A percentile compares a stretch with the other conserved stretches of the same genome.
Evolutionary conservation across 352 stramenopile species (phyloP).

Genomic region (Phytophthora citrophthora): DNA sequence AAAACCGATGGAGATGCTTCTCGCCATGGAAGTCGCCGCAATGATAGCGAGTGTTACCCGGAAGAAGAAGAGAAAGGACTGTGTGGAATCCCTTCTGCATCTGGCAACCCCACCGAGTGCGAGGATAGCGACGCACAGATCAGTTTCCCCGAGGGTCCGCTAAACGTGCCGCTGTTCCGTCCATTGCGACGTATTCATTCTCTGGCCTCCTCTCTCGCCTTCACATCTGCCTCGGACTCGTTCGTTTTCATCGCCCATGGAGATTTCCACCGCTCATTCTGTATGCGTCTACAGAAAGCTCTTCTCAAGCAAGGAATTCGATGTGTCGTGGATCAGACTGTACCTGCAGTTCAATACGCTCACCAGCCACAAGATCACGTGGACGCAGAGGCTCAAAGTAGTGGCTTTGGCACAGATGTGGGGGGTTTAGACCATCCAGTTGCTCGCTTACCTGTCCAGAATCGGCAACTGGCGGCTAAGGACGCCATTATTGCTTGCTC

Average conservation of each 20-base stretch:
- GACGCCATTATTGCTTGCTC: constrained; percentile 75
- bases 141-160: constrained; percentile 20
- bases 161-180: constrained; percentile 31
- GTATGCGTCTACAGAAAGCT: constrained; percentile 56
- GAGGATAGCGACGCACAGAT: constrained; percentile 21
- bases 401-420: constrained; percentile 18
- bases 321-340: constrained; percentile 60
- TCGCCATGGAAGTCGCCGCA: constrained; percentile 23
- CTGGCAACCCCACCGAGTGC: constrained; percentile 20
- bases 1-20: constrained; percentile 5
- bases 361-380: constrained; percentile 29
- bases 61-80: constrained; percentile 28
- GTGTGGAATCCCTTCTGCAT: constrained; percentile 4
- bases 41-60: constrained; percentile 20
- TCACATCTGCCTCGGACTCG: constrained; percentile 28
- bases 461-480: constrained; percentile 74
- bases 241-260: constrained; percentile 83
- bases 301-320: constrained; percentile 66
- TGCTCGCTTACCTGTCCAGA: constrained; percentile 49
- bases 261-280: constrained; percentile 78
- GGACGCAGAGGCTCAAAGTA: constrained; percentile 15
- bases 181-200: constrained; percentile 28
- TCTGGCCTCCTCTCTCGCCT: constrained; percentile 29
- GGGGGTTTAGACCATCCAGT: constrained; percentile 12
- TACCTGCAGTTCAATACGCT: constrained; percentile 54